Percentiles rank a stretch among this genome's conserved stretches.
phyloP scores from a whole-genome alignment of 495 filamentous ascomycete species.

The Aspergillus ostianus region DNA sequence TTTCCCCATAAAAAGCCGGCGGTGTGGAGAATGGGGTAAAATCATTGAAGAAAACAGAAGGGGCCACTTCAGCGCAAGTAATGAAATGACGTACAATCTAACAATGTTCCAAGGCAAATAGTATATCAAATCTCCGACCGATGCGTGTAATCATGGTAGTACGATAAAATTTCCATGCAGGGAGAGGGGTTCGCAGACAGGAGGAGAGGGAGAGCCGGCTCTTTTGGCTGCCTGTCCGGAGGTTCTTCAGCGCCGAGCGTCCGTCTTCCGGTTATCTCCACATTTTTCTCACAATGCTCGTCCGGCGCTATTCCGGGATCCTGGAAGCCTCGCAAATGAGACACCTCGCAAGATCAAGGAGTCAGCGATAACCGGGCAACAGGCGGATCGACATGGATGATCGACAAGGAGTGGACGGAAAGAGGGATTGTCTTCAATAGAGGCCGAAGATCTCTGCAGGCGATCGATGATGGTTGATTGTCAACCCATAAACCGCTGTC shows the following conservation, averaged over 20 bases:
- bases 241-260: conserved; percentile 24
- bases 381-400: background rate
- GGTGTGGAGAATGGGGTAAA: conserved; percentile 20
- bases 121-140: background rate
- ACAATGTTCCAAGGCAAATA: background rate
- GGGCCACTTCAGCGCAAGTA: background rate
- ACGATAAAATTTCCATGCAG: background rate
- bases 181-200: background rate
- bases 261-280: background rate
- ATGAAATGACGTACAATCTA: too few relatives aligned
- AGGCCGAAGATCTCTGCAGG: conserved; percentile 2
- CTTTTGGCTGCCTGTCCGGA: conserved; percentile 8
- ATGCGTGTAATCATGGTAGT: background rate
- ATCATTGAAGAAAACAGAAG: conserved; percentile 4
- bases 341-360: background rate
- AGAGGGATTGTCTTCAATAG: conserved; percentile 2
- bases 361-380: background rate
- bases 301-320: background rate
- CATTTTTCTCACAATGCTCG: background rate
- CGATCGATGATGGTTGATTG: background rate
- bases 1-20: conserved; percentile 15
- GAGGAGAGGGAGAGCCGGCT: background rate
- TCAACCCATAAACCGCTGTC: background rate
- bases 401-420: background rate
- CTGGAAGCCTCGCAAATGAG: background rate